Evolutionary conservation across 2,329 filamentous ascomycete genomes (phyloP), one percentile per base, ranked within the genome.

Genomic region (Stachybotrys elegans): DNA sequence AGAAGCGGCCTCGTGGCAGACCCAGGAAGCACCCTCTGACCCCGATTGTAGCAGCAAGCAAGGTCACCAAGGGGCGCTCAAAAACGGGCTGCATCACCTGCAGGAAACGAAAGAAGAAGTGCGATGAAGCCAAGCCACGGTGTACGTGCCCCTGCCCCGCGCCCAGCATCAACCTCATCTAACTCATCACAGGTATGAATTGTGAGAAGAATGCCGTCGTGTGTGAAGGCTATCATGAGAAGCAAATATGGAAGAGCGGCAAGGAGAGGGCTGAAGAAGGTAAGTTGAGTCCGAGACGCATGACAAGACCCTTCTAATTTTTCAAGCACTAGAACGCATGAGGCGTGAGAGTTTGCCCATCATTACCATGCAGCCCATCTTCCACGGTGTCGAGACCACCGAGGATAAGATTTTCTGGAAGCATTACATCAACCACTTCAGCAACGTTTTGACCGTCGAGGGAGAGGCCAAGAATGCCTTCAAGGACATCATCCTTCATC

Each of bases 191-290:
- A 89, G 85, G 87, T 55, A 75, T 88, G 64, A 94, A 94, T 57
- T 95, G 90, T 59, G 85, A 93, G 67, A 95, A 95, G 73, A 95
- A 95, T 61, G 88, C 89, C 8, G 88, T 95, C 12, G 81, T 91
- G 12, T 95, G 90, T 60, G 89, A 95, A 66, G 90, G 90, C 12
- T 95, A 95, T 59, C 87, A 88, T 41, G 85, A 88, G 49, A 89
- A 89, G 61, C 85, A 88, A 46, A 78, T 89, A 42, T 95, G 90
- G 90, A 88, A 84, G 63, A 91, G 88, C 58, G 88, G 89, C 22
- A 88, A 81, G 60, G 86, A 92, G 62, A 84, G 76, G 58, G 76
- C 80, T 25, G 83, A 86, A 69, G 82, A 88, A 68, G 78, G 79
- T 80, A 69, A 52, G 67, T 54, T n/a, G n/a, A n/a, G n/a, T n/a